phyloP scores from a whole-genome alignment of 805 yeast species.

The Teunomyces cretensis region DNA sequence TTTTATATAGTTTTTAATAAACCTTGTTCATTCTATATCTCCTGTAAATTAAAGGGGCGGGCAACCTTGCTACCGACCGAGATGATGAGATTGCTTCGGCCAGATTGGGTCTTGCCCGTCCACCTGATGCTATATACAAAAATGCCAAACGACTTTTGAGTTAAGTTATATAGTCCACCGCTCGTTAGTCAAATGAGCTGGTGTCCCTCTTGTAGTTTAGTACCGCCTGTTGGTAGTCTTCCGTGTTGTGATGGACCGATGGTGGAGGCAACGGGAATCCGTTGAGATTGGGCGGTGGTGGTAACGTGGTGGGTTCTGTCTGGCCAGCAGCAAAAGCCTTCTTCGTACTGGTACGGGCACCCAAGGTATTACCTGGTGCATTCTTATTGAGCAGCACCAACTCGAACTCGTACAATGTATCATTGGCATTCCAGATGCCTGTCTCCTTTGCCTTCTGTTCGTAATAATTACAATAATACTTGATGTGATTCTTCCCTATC shows the following conservation, averaged over 20 bases:
- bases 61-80: too few relatives aligned
- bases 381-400: constrained; percentile 32
- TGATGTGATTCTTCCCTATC: constrained; percentile 73
- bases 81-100: too few relatives aligned
- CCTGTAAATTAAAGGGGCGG: not conserved
- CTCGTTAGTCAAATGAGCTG: not conserved
- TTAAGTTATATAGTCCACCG: too few relatives aligned
- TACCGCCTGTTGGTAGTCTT: constrained; percentile 23
- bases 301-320: constrained; percentile 11
- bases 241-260: constrained; percentile 19
- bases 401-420: constrained; percentile 35
- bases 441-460: constrained; percentile 41
- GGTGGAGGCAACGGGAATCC: constrained; percentile 41
- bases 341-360: not conserved
- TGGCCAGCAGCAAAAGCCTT: not conserved
- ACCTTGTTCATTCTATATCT: constrained; percentile 1
- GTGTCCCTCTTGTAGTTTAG: not conserved
- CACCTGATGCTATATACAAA: too few relatives aligned
- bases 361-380: constrained; percentile 23
- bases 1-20: constrained; percentile 1
- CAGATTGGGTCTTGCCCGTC: too few relatives aligned
- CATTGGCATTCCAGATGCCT: constrained; percentile 32
- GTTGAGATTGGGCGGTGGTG: constrained; percentile 34
- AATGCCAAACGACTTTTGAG: not conserved
- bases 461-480: constrained; percentile 71